phyloP scores from a whole-genome alignment of 2,329 filamentous ascomycete species.

The Teratosphaeria nubilosa region DNA sequence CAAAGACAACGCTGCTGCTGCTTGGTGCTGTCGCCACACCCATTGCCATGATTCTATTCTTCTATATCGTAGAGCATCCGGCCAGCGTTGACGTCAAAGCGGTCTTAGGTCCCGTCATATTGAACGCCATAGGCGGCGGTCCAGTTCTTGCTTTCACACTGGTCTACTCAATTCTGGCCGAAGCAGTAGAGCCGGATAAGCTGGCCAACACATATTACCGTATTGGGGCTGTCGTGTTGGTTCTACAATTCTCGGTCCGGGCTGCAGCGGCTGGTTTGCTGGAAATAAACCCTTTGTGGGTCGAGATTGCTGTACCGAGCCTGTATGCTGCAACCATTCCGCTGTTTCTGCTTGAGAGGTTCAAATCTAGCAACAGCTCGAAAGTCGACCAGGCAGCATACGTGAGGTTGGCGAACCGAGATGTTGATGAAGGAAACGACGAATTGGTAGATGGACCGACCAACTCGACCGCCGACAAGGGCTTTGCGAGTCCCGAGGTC shows the following conservation, averaged over 20 bases:
- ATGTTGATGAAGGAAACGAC: background rate
- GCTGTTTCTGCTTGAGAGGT: background rate
- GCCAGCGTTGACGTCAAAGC: background rate
- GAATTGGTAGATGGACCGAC: background rate
- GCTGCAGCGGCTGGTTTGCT: background rate
- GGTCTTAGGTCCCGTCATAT: background rate
- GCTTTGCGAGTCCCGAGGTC: background rate
- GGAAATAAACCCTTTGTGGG: background rate
- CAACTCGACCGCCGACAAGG: background rate
- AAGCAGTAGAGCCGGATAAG: background rate
- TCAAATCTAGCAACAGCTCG: background rate
- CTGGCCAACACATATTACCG: background rate
- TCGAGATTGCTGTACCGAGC: background rate
- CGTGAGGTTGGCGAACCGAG: background rate
- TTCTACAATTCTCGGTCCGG: background rate
- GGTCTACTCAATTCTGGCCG: background rate
- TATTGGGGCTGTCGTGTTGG: background rate
- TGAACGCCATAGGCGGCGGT: background rate
- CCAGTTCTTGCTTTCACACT: background rate
- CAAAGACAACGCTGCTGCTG: background rate
- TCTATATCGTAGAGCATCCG: background rate
- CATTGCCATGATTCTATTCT: background rate
- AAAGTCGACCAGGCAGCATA: background rate
- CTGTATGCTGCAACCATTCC: background rate
- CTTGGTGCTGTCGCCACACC: background rate